phyloP scores from a whole-genome alignment of 805 yeast species.

The Teunomyces barrocoloradensis region DNA sequence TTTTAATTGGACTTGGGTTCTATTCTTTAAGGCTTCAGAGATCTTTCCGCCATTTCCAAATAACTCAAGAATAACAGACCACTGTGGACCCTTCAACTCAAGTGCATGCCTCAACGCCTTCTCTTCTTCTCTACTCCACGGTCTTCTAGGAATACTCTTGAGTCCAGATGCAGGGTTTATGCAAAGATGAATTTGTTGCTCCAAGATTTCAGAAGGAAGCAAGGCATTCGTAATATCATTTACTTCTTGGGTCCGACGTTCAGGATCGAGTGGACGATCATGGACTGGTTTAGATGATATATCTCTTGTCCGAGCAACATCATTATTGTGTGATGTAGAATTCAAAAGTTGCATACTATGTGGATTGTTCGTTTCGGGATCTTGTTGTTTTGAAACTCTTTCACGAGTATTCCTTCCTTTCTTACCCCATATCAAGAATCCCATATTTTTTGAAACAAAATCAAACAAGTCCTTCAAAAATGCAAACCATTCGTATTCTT shows the following conservation, averaged over 20 bases:
- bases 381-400: background rate
- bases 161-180: slow-evolving; percentile 26
- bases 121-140: slow-evolving; percentile 91
- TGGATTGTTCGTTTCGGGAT: slow-evolving; percentile 11
- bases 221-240: slow-evolving; percentile 30
- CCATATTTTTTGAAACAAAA: slow-evolving; percentile 72
- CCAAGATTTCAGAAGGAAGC: slow-evolving; percentile 43
- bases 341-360: slow-evolving; percentile 22
- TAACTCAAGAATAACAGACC: slow-evolving; percentile 88
- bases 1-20: slow-evolving; percentile 89
- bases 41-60: slow-evolving; percentile 92
- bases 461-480: slow-evolving; percentile 78
- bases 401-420: slow-evolving; percentile 27
- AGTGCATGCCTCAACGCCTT: slow-evolving; percentile 78
- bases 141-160: slow-evolving; percentile 46
- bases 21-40: slow-evolving; percentile 77
- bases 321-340: background rate
- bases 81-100: slow-evolving; percentile 82
- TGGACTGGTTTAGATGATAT: background rate
- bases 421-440: slow-evolving; percentile 69
- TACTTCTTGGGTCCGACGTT: slow-evolving; percentile 16
- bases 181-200: slow-evolving; percentile 41
- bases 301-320: background rate
- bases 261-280: slow-evolving; percentile 1
- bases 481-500: slow-evolving; percentile 81